Evolutionary conservation across 176 grass and related monocot species (phyloP).

Genomic region (Aegilops speltoides): DNA sequence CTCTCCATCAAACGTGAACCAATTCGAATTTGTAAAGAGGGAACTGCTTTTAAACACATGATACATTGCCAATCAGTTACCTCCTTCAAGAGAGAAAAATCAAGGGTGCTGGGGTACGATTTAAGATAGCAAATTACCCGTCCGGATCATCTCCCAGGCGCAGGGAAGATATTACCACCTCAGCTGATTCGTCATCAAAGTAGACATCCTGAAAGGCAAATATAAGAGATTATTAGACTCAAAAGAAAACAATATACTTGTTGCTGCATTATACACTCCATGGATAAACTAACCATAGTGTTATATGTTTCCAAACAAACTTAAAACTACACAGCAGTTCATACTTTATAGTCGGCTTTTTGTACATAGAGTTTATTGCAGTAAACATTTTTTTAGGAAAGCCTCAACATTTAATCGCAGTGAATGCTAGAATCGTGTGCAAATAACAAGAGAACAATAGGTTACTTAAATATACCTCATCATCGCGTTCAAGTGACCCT

Average conservation of each 20-base stretch:
- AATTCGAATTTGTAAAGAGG: constrained; percentile 97
- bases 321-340: background rate
- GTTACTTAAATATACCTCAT: constrained; percentile 65
- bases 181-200: constrained; percentile 94
- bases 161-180: constrained; percentile 90
- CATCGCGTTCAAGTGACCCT: constrained; percentile 88
- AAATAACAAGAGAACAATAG: constrained; percentile 21
- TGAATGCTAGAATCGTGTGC: background rate
- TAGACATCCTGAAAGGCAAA: constrained; percentile 78
- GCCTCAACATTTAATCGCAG: background rate
- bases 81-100: background rate
- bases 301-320: background rate
- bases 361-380: background rate
- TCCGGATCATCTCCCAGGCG: constrained; percentile 87
- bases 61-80: constrained; percentile 30
- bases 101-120: background rate
- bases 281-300: background rate
- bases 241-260: constrained; percentile 4
- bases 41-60: constrained; percentile 54
- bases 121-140: constrained; percentile 52
- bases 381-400: background rate
- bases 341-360: background rate
- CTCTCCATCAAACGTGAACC: constrained; percentile 98
- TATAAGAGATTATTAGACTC: background rate
- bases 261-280: background rate